A percentile compares a stretch with the other conserved stretches of the same genome.
Evolutionary conservation across 768 basidiomycete species (phyloP).

Genomic region (Psilocybe azurescens): DNA sequence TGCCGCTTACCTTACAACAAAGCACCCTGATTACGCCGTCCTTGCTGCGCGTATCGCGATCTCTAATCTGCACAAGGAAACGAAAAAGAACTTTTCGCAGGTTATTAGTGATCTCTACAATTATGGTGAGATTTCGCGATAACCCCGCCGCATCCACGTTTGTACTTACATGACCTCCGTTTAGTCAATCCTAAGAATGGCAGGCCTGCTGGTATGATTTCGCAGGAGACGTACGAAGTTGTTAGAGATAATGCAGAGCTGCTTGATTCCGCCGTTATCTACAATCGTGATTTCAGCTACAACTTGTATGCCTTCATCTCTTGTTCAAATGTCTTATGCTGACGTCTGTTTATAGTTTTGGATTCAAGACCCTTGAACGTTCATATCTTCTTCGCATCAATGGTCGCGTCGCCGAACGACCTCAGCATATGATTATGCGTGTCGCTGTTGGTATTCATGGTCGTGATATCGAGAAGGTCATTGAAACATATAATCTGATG

Average conservation of each 20-base stretch:
- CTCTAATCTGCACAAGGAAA: slow-evolving; percentile 99
- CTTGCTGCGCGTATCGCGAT: slow-evolving; percentile 99
- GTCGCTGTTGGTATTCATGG: slow-evolving; percentile 98
- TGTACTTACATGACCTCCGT: background rate
- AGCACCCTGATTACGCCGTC: slow-evolving; percentile 97
- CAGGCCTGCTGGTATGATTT: slow-evolving; percentile 87
- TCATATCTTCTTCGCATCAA: slow-evolving; percentile 96
- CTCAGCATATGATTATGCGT: slow-evolving; percentile 99
- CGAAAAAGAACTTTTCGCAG: slow-evolving; percentile 94
- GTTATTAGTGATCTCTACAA: slow-evolving; percentile 91
- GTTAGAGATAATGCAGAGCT: slow-evolving; percentile 81
- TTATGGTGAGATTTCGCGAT: slow-evolving; percentile 61
- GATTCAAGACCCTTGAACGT: slow-evolving; percentile 99
- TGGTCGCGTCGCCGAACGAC: slow-evolving; percentile 94
- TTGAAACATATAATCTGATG: slow-evolving; percentile 96
- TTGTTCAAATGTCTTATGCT: background rate
- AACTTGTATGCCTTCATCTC: slow-evolving; percentile 68
- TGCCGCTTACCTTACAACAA: slow-evolving; percentile 95
- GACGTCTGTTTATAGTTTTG: slow-evolving; percentile 63
- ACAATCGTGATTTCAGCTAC: slow-evolving; percentile 97
- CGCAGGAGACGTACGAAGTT: slow-evolving; percentile 81
- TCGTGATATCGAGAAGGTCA: slow-evolving; percentile 80
- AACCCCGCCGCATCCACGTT: slow-evolving; percentile 25
- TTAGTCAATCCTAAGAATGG: slow-evolving; percentile 95
- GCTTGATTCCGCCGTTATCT: slow-evolving; percentile 95